These are phyloP conservation scores for Crithidia bombi DNA, from an alignment of 208 protist species.

Conservation along the genomic window DNA sequence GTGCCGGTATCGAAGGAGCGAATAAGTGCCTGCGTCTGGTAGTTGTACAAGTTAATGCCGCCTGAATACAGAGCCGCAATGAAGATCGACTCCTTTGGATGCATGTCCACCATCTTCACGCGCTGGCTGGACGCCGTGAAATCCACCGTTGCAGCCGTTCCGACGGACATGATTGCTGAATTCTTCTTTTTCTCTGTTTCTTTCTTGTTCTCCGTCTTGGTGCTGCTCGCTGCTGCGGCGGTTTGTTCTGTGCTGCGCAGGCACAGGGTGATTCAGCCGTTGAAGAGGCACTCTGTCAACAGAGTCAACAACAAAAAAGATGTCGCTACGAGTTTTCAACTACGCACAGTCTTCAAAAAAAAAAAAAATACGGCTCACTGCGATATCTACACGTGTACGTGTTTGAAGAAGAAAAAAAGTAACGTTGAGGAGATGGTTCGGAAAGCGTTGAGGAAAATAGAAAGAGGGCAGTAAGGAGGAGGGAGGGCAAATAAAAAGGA, in stretches of 20 bases:
- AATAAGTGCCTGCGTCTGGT: constrained; percentile 95
- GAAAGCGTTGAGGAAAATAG: too few species aligned
- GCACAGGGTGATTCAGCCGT: too few species aligned
- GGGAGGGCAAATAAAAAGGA: not conserved
- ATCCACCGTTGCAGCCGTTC: constrained; percentile 29
- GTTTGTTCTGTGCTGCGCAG: too few species aligned
- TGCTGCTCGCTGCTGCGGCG: not conserved
- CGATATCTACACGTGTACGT: too few species aligned
- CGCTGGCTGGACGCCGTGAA: constrained; percentile 94
- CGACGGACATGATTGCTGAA: constrained; percentile 31
- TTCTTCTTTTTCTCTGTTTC: not conserved
- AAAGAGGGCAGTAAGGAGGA: not conserved
- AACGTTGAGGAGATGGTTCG: too few species aligned
- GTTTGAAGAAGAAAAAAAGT: too few species aligned
- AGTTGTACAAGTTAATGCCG: constrained; percentile 97
- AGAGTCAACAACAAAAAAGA: too few species aligned
- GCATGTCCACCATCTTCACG: constrained; percentile 99
- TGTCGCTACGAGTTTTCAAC: too few species aligned
- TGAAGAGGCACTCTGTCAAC: not conserved
- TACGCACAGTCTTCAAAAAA: not conserved
- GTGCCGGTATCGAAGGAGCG: constrained; percentile 97
- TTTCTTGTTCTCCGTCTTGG: not conserved
- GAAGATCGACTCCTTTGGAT: constrained; percentile 98
- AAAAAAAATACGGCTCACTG: not conserved
- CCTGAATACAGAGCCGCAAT: constrained; percentile 95